Conservation (phyloP, 257 asterid genomes). For the Penstemon eatonii region DNA sequence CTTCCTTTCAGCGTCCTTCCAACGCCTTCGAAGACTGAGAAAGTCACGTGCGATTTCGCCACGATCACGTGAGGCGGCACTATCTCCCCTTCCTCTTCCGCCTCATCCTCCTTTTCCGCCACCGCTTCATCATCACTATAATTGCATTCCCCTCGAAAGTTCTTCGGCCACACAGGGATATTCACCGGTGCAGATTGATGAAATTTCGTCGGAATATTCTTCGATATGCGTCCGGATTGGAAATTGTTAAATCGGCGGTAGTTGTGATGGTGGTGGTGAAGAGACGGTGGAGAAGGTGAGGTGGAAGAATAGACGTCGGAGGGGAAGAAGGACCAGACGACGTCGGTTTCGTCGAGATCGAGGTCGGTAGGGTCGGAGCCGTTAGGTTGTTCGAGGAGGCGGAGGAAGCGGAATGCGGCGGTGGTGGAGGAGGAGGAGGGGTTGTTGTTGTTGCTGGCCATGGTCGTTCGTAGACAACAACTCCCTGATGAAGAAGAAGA, state of each 20-base stretch:
- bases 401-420: slow-evolving; percentile 52
- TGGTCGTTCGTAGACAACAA: slow-evolving; percentile 43
- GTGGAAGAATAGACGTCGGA: slow-evolving; percentile 33
- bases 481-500: slow-evolving; percentile 19
- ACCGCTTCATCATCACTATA: slow-evolving; percentile 23
- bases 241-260: slow-evolving; percentile 44
- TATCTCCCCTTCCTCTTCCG: slow-evolving; percentile 51
- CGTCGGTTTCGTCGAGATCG: slow-evolving; percentile 84
- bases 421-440: slow-evolving; percentile 46
- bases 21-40: slow-evolving; percentile 88
- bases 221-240: slow-evolving; percentile 30
- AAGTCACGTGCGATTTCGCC: slow-evolving; percentile 81
- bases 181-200: slow-evolving; percentile 86
- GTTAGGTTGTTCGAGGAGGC: slow-evolving; percentile 43
- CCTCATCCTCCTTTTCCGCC: slow-evolving; percentile 39
- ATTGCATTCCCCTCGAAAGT: not conserved
- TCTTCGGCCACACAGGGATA: slow-evolving; percentile 69
- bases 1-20: slow-evolving; percentile 91
- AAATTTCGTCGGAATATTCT: slow-evolving; percentile 35
- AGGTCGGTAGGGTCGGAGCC: slow-evolving; percentile 28
- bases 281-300: slow-evolving; percentile 35
- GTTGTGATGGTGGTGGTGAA: slow-evolving; percentile 30
- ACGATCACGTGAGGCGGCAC: slow-evolving; percentile 97
- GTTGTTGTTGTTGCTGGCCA: slow-evolving; percentile 35
- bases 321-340: slow-evolving; percentile 67